Base-by-base conservation (phyloP, 768 basidiomycete species). In the Hortiboletus flavorubellus region DNA sequence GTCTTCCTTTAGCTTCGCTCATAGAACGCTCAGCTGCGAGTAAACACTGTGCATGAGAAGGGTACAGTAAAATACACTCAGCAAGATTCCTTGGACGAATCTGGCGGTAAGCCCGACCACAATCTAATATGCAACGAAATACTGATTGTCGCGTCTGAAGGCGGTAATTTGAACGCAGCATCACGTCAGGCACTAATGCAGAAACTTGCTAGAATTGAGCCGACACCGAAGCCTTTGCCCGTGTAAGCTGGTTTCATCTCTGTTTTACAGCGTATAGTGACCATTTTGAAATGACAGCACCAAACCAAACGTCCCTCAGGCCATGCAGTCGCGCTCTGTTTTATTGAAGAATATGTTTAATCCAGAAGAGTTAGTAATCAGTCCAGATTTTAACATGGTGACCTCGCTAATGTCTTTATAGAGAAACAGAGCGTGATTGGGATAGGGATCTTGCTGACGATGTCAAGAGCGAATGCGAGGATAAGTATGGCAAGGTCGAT, bases 131-230 rank as follows among this genome's bases (percentile, higher is more conserved):
- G 10, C 48, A 35, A 18, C 26, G 33, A 55, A 48, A 9, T 45
- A 5, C 41, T 67, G 18, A 68, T 51, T 55, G n/a, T 26, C 48
- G 38, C 35, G 42, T 35, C 18, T 56, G 2, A 68, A 95, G 93
- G 90, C 74, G 91, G 91, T 91, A 93, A 93, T 82, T 84, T 97
- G 80, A 97, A 97, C 79, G 91, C 91, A 80, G 91, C 91, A 68
- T 93, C 93, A 70, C 91, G 97, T 76, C 94, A 97, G 80, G 92
- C 93, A 73, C 92, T 99, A 79, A 99, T 99, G 97, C 93, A 95
- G 78, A 99, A 98, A 86, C 91, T 99, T 83, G 94, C 97, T 73
- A 93, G 97, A 79, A 91, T 85, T 75, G 90, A 92, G 66, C 78
- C 82, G 43, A 72, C 85, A 47, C 73, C 81, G 47, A 78, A 76